phyloP scores from a whole-genome alignment of 148 eudicot species.

The Silene uniflora region DNA sequence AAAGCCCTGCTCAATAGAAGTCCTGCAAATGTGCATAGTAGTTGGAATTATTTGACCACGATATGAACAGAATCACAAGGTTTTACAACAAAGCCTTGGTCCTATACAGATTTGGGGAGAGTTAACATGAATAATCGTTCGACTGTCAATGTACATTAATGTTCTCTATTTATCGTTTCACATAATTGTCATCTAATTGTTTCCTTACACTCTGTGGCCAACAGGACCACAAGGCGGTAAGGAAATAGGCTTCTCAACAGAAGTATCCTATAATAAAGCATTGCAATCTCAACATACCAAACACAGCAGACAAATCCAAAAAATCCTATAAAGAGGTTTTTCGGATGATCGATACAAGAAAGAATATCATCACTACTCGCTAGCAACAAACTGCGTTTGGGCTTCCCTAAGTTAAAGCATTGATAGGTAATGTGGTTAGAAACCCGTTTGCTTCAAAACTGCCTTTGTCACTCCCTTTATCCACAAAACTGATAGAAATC shows the following conservation, averaged over 20 bases:
- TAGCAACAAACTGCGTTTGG: background rate
- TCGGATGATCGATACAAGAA: background rate
- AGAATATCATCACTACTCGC: no score
- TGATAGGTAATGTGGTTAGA: background rate
- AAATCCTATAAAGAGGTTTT: background rate
- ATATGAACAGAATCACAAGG: background rate
- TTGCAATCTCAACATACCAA: background rate
- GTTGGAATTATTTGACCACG: background rate
- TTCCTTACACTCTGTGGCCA: background rate
- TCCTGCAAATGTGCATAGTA: conserved; percentile 14
- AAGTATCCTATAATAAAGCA: background rate
- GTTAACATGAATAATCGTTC: no score
- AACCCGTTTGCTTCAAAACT: background rate
- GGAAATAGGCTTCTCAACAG: background rate
- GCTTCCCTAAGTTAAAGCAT: background rate
- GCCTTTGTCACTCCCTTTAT: background rate
- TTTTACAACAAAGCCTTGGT: background rate
- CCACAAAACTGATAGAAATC: background rate
- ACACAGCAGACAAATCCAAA: background rate
- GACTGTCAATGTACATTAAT: no score
- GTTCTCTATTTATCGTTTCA: background rate
- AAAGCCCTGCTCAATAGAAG: background rate
- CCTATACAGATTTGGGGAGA: no score
- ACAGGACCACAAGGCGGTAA: background rate
- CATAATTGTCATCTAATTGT: background rate